These are phyloP conservation scores for Ceratonia siliqua DNA, from an alignment of 306 rosid species.

Conservation along the genomic window DNA sequence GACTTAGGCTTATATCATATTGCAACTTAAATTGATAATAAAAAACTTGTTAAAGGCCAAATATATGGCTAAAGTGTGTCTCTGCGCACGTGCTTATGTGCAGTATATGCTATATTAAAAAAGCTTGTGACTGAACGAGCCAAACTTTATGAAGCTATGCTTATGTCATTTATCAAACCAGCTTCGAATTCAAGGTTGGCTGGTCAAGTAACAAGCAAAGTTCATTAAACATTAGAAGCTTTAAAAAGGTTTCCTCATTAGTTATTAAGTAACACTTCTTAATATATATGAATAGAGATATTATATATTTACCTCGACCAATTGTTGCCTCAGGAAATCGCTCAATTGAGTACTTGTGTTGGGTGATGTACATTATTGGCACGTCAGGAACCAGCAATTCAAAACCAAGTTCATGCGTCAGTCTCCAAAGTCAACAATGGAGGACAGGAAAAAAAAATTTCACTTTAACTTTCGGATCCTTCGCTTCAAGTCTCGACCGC, in stretches of 20 bases:
- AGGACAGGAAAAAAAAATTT: not conserved
- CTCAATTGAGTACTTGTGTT: conserved; percentile 83
- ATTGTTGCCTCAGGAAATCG: conserved; percentile 93
- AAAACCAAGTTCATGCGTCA: conserved; percentile 17
- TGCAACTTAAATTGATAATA: not conserved
- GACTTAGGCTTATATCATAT: not conserved
- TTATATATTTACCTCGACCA: conserved; percentile 72
- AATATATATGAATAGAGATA: not conserved
- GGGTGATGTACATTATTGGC: conserved; percentile 91
- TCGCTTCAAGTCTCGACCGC: conserved; percentile 91
- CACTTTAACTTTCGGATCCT: conserved; percentile 82
- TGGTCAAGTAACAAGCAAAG: not conserved
- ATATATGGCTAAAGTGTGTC: not conserved
- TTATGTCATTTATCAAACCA: conserved; percentile 3
- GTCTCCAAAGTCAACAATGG: conserved; percentile 4
- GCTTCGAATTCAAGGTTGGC: not conserved
- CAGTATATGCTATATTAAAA: not conserved
- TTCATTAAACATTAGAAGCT: not conserved
- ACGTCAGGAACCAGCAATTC: conserved; percentile 81
- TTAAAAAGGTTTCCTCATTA: not conserved
- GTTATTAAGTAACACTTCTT: not conserved
- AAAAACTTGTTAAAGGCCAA: not conserved
- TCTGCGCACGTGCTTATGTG: not conserved
- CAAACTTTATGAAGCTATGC: not conserved
- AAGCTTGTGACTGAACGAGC: not conserved